phyloP scores from a whole-genome alignment of 2,329 filamentous ascomycete species.

The Pseudocercospora musae region DNA sequence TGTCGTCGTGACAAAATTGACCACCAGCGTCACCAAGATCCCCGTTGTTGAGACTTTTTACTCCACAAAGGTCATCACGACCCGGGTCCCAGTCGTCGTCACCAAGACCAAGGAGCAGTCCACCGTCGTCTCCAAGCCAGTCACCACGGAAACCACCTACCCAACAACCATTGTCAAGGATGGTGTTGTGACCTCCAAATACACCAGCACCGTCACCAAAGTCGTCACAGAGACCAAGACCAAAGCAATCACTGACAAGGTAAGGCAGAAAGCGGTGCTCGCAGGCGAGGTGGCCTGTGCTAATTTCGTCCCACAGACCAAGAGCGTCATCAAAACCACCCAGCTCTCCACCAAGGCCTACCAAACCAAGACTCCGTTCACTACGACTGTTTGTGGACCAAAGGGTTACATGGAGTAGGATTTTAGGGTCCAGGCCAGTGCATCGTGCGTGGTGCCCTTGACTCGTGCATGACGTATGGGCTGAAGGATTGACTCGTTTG shows the following conservation, averaged over 20 bases:
- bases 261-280: neutral
- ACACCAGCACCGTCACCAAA: neutral
- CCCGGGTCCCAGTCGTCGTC: slow-evolving; percentile 5
- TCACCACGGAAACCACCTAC: neutral
- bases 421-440: neutral
- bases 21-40: slow-evolving; percentile 7
- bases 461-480: neutral
- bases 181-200: neutral
- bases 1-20: neutral
- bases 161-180: slow-evolving; percentile 1
- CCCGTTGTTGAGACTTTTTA: slow-evolving; percentile 3
- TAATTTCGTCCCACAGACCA: neutral
- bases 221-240: slow-evolving; percentile 2
- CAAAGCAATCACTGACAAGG: slow-evolving; percentile 1
- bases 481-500: neutral
- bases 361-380: slow-evolving; percentile 6
- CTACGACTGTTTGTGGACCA: slow-evolving; percentile 8
- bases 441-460: neutral
- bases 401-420: slow-evolving; percentile 11
- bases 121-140: neutral
- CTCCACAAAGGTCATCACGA: slow-evolving; percentile 2
- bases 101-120: neutral
- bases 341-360: neutral
- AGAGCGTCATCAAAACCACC: slow-evolving; percentile 5
- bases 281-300: neutral